phyloP scores from a whole-genome alignment of 352 stramenopile species.

The Phytophthora pisi region DNA sequence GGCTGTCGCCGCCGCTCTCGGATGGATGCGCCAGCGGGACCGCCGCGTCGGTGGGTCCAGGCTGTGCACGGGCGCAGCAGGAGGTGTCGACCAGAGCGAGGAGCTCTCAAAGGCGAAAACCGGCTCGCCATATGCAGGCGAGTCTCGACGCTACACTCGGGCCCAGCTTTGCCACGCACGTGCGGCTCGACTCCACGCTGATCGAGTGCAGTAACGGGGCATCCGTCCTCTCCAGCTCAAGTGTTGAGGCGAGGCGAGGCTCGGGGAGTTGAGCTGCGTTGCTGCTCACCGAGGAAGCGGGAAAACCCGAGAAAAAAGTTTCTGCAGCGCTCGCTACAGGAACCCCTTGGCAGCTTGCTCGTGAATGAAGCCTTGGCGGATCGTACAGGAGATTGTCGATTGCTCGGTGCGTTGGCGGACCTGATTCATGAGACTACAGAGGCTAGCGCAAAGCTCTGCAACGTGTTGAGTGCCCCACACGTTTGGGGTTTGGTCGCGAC shows the following conservation, averaged over 20 bases:
- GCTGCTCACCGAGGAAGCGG: neutral
- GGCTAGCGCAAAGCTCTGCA: too few relatives aligned
- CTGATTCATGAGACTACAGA: too few relatives aligned
- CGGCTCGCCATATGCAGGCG: neutral
- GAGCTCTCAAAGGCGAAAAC: slow-evolving; percentile 4
- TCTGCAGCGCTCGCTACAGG: too few relatives aligned
- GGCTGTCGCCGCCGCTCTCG: neutral
- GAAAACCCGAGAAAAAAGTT: too few relatives aligned
- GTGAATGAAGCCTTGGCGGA: neutral
- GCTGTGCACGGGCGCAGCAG: slow-evolving; percentile 20
- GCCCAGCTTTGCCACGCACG: slow-evolving; percentile 37
- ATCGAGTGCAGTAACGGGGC: slow-evolving; percentile 23
- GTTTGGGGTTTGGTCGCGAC: too few relatives aligned
- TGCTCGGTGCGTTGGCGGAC: too few relatives aligned
- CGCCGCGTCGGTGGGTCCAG: slow-evolving; percentile 27
- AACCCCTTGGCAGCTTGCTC: too few relatives aligned
- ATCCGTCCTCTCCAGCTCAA: slow-evolving; percentile 6
- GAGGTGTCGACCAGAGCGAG: slow-evolving; percentile 6
- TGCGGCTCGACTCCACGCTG: slow-evolving; percentile 33
- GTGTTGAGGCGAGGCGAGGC: neutral
- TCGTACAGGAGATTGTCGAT: too few relatives aligned
- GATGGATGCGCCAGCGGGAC: slow-evolving; percentile 8
- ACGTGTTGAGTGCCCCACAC: too few relatives aligned
- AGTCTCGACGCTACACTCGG: slow-evolving; percentile 34
- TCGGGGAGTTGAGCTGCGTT: neutral